Base-by-base conservation (phyloP, 1,284 basidiomycete species). In the Cryptococcus sp. region DNA sequence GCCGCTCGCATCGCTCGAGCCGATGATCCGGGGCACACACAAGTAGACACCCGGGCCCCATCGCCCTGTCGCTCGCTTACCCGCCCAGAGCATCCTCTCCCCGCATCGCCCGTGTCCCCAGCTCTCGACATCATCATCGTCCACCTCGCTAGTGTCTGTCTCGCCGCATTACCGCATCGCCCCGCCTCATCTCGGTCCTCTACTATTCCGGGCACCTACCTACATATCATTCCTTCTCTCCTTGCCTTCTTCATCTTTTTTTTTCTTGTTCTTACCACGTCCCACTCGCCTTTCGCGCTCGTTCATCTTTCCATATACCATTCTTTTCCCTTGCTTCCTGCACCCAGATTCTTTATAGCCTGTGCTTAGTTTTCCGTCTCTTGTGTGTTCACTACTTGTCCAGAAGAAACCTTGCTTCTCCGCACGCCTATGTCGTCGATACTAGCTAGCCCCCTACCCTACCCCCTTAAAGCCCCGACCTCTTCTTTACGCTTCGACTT, bases 11-110 rank as follows among this genome's bases (percentile, higher is more conserved):
- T 93, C 91, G 36, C 80, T 98, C 56, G 82, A 89, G 9, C 91
- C 91, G 8, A 81, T 97, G 59, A 98, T 98, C 82, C 94, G 93
- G 75, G 91, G 92, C 5, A 93, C 92, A 7, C 81, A 90, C 62
- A 91, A 94, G 59, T 33, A 33, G 9, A 9, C 28, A 9, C 28
- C 9, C n/a, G n/a, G 28, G 4, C 5, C 28, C 28, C 28, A 33
- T 33, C 28, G 28, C 28, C 28, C 28, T 9, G 9, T 33, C 28
- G 28, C 28, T 9, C 28, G 58, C 50, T 16, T 60, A 45, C n/a
- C n/a, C n/a, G n/a, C n/a, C n/a, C 42, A 21, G 9, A 23, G 35
- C 18, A 50, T 39, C 24, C n/a, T 24, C 12, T 6, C 16, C 44
- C 42, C n/a, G 42, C 28, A 33, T 33, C 28, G 28, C 28, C 28